phyloP scores from a whole-genome alignment of 177 flowering plant species.

The Vitis hybrid region DNA sequence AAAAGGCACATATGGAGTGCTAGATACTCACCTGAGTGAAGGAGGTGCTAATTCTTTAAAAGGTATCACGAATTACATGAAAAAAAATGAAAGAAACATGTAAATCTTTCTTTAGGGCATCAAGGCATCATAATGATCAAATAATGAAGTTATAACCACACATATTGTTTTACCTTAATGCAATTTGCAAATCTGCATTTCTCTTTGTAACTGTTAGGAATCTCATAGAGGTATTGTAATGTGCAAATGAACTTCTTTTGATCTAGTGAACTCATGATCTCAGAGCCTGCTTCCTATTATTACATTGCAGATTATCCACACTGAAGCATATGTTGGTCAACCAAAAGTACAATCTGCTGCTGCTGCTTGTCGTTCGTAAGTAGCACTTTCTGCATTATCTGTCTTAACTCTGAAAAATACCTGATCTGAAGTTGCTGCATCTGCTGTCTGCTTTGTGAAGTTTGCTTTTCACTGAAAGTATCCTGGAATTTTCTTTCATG shows the following conservation, averaged over 20 bases:
- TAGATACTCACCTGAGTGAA: no score
- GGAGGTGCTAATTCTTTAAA: no score
- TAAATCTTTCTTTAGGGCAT: no score
- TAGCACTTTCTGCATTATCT: background rate
- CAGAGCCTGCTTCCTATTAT: background rate
- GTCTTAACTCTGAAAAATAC: background rate
- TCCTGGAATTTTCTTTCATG: background rate
- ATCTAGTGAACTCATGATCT: no score
- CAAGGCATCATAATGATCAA: background rate
- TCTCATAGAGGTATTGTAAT: no score
- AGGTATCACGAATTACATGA: no score
- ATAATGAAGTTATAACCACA: background rate
- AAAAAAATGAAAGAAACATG: no score
- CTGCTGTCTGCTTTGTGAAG: background rate
- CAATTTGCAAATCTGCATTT: background rate
- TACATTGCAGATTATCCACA: conserved; percentile 73
- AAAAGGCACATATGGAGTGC: no score
- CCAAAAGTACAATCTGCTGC: conserved; percentile 96
- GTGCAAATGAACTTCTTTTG: no score
- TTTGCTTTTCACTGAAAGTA: background rate
- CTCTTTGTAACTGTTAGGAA: no score
- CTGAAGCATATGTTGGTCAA: conserved; percentile 82
- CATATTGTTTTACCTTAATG: background rate
- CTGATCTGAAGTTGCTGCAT: no score
- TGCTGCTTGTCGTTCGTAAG: conserved; percentile 88